A percentile compares a stretch with the other conserved stretches of the same genome.
These are phyloP conservation scores for Nicotiana tabacum DNA, from an alignment of 257 asterid genomes.

Conservation along the genomic window DNA sequence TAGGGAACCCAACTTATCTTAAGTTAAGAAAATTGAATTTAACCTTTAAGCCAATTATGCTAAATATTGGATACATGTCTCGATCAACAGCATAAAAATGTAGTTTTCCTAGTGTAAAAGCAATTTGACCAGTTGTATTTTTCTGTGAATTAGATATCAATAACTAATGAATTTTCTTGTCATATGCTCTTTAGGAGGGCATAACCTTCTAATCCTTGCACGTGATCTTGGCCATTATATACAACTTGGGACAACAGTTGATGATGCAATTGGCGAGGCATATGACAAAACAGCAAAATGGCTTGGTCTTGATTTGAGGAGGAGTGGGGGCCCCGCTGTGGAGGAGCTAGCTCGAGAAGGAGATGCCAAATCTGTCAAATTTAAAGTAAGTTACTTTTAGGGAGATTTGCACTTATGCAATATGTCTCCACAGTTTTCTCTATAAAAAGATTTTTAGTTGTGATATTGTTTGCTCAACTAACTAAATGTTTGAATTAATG, in stretches of 20 bases:
- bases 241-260: slow-evolving; percentile 92
- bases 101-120: not conserved
- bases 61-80: not conserved
- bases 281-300: slow-evolving; percentile 96
- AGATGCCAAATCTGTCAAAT: slow-evolving; percentile 26
- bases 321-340: slow-evolving; percentile 98
- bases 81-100: not conserved
- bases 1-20: not conserved
- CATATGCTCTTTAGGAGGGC: slow-evolving; percentile 65
- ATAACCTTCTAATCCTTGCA: slow-evolving; percentile 90
- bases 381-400: not conserved
- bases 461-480: not conserved
- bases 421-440: not conserved
- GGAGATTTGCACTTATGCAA: not conserved
- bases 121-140: not conserved
- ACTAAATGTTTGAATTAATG: slow-evolving; percentile 21
- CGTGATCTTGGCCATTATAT: slow-evolving; percentile 86
- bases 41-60: not conserved
- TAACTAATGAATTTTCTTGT: slow-evolving; percentile 12
- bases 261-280: slow-evolving; percentile 99
- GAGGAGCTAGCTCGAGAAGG: slow-evolving; percentile 96
- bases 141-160: not conserved
- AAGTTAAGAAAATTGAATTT: not conserved
- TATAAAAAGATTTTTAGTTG: not conserved
- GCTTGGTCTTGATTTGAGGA: slow-evolving; percentile 98